These are phyloP conservation scores for Zygosaccharomyces pseudorouxii DNA, from an alignment of 805 yeast species.

Conservation along the genomic window DNA sequence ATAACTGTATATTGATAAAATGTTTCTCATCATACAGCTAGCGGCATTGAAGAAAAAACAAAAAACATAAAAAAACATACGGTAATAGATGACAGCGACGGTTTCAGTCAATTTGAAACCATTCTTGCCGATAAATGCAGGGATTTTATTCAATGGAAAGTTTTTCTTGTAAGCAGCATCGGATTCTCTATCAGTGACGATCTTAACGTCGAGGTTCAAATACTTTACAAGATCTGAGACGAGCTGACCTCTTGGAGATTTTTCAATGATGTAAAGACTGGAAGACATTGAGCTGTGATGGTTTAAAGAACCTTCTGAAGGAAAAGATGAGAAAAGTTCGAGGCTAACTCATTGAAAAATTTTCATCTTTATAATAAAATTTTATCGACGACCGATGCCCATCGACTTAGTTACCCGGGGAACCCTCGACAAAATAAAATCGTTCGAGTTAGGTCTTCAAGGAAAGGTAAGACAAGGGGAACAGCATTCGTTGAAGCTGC, in stretches of 20 bases:
- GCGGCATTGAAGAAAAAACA: slow-evolving; percentile 1
- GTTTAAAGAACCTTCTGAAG: not conserved
- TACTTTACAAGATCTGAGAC: slow-evolving; percentile 49
- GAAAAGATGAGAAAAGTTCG: not conserved
- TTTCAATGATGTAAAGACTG: slow-evolving; percentile 45
- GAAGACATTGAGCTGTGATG: not conserved
- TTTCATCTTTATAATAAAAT: slow-evolving; percentile 1
- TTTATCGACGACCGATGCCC: not conserved
- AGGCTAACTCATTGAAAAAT: not conserved
- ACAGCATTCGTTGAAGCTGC: not conserved
- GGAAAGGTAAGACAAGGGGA: not conserved
- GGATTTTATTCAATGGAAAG: slow-evolving; percentile 63
- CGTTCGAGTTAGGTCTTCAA: not conserved
- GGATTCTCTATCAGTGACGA: slow-evolving; percentile 40
- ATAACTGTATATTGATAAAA: slow-evolving; percentile 33
- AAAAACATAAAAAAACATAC: slow-evolving; percentile 20
- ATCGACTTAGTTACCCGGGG: not conserved
- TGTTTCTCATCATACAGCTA: slow-evolving; percentile 32
- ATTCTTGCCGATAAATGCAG: slow-evolving; percentile 69
- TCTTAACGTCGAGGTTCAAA: slow-evolving; percentile 55
- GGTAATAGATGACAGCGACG: slow-evolving; percentile 57
- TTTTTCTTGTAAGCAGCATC: slow-evolving; percentile 35
- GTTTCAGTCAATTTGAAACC: slow-evolving; percentile 69
- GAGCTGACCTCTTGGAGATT: slow-evolving; percentile 27
- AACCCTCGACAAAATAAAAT: not conserved